Evolutionary conservation across 176 grass and related monocot species (phyloP).

Genomic region (Echinochloa phyllopogon): DNA sequence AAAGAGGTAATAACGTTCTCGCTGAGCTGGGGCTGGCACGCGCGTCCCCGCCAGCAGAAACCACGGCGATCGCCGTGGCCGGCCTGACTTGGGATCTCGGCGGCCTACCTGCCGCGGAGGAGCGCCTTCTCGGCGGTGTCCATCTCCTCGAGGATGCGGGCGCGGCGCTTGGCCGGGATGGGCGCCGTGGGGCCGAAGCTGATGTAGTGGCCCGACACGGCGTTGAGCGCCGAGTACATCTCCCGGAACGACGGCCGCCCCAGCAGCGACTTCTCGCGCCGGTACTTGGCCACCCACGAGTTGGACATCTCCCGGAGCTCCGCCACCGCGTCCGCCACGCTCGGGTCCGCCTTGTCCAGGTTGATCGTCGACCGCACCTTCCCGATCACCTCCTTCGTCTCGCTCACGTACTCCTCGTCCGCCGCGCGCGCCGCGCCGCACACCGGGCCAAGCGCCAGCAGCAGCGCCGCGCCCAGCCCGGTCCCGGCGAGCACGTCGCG

Average conservation of each 20-base stretch:
- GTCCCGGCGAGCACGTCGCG: slow-evolving; percentile 38
- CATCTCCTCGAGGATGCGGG: slow-evolving; percentile 96
- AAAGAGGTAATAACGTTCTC: neutral
- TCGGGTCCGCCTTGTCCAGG: slow-evolving; percentile 86
- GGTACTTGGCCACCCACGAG: slow-evolving; percentile 95
- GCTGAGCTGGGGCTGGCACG: neutral
- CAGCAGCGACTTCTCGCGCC: slow-evolving; percentile 83
- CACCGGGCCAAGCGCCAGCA: slow-evolving; percentile 30
- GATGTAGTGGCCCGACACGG: slow-evolving; percentile 97
- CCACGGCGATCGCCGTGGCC: slow-evolving; percentile 14
- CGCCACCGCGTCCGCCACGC: slow-evolving; percentile 74
- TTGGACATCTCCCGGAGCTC: slow-evolving; percentile 92
- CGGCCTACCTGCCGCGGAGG: slow-evolving; percentile 68
- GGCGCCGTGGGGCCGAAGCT: slow-evolving; percentile 97
- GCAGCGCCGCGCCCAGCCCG: slow-evolving; percentile 28
- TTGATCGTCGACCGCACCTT: slow-evolving; percentile 89
- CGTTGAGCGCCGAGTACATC: slow-evolving; percentile 98
- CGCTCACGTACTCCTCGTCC: slow-evolving; percentile 94
- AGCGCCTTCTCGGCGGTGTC: slow-evolving; percentile 98
- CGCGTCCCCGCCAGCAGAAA: neutral
- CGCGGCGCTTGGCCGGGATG: slow-evolving; percentile 93
- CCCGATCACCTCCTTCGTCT: slow-evolving; percentile 88
- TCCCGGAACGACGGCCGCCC: slow-evolving; percentile 87
- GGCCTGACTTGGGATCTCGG: neutral
- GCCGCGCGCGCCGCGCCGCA: slow-evolving; percentile 48